Base-by-base conservation (phyloP, 139 green algal species). In the Chlamydomonas sphaeroides region DNA sequence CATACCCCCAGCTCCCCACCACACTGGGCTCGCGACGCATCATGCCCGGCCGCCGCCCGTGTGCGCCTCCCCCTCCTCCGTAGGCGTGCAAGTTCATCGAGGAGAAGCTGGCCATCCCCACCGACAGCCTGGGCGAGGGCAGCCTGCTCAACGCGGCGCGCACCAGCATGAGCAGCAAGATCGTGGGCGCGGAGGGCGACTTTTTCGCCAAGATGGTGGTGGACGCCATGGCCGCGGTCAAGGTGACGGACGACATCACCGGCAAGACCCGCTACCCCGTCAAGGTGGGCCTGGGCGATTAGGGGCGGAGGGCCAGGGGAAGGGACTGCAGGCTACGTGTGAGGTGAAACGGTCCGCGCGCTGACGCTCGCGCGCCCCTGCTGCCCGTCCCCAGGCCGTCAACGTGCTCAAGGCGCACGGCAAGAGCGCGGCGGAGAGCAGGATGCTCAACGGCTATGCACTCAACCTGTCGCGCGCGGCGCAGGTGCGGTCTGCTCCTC, bases 391-490 rank as follows among this genome's bases (percentile, higher is more conserved):
- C 0, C 57, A 80, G 74, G 93, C 96, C n/a, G 96, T 99, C 88
- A 99, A 98, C 88, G 91, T 99, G 51, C 92, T 99, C 17, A 99
- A 99, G 85, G 97, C 97, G 33, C 96, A 98, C 84, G 97, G 97
- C 45, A 97, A 98, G 86, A 95, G 88, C 69, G 91, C 94, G 0
- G 86, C 89, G 35, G 97, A 99, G 78, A 96, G 88, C 62, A 42
- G 69, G 42, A 87, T 99, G 49, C 87, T 99, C n/a, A 89, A 97
- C 39, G 97, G 97, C 8, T 99, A 99, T 79, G 97, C 97, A 10
- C 88, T 99, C 78, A 98, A 98, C 93, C 87, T 96, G 75, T 93
- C 89, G 1, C 86, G 96, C 4, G 95, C 97, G 26, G 95, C 95
- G 59, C n/a, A n/a, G n/a, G n/a, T n/a, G n/a, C n/a, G n/a, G n/a